phyloP scores from a whole-genome alignment of 768 basidiomycete genomes.

The Vararia minispora region DNA sequence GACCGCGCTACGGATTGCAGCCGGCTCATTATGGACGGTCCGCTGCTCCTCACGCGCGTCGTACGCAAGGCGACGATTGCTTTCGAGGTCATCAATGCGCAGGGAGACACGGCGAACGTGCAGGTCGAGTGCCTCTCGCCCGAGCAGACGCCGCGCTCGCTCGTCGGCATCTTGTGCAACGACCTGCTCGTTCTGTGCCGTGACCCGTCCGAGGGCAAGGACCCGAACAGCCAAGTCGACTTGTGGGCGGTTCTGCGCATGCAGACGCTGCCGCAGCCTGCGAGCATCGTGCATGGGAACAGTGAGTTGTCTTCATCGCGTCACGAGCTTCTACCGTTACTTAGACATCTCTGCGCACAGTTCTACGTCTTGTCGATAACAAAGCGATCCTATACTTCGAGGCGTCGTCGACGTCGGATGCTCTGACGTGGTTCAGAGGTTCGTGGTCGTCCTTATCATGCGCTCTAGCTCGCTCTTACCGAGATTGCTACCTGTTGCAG shows the following conservation, averaged over 20 bases:
- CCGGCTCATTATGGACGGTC: slow-evolving; percentile 89
- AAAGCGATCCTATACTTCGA: slow-evolving; percentile 88
- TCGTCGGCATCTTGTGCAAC: slow-evolving; percentile 82
- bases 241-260: slow-evolving; percentile 96
- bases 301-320: slow-evolving; percentile 30
- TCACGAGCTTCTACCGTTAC: slow-evolving; percentile 1
- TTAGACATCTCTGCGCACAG: slow-evolving; percentile 25
- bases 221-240: slow-evolving; percentile 66
- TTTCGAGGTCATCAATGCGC: slow-evolving; percentile 70
- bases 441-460: slow-evolving; percentile 12
- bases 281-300: slow-evolving; percentile 82
- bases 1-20: slow-evolving; percentile 26
- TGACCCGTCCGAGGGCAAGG: slow-evolving; percentile 73
- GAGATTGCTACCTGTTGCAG: slow-evolving; percentile 24
- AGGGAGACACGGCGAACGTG: slow-evolving; percentile 68
- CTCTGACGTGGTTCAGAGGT: slow-evolving; percentile 89
- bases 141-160: slow-evolving; percentile 67
- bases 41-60: slow-evolving; percentile 75
- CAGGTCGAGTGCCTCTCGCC: slow-evolving; percentile 88
- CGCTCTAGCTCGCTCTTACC: neutral
- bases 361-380: slow-evolving; percentile 81
- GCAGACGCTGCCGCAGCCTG: slow-evolving; percentile 87
- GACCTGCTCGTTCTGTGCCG: slow-evolving; percentile 89
- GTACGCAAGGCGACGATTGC: slow-evolving; percentile 76
- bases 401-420: slow-evolving; percentile 73